Conservation (phyloP, 2,329 filamentous ascomycete species). For the Phaeosphaeriaceae sp. region DNA sequence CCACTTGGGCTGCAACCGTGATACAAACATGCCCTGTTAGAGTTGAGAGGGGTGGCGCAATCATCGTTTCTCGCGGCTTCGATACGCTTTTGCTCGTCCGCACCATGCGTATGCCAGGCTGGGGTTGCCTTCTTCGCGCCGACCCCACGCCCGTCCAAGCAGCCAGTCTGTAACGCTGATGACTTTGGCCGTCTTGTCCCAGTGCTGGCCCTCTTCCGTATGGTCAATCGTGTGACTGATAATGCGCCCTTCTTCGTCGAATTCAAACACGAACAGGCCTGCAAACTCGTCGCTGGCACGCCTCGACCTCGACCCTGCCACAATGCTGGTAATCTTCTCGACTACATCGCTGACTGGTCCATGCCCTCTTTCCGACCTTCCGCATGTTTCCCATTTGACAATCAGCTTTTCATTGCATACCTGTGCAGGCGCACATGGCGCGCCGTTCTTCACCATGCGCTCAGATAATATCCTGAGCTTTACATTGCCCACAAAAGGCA, state of each 20-base stretch:
- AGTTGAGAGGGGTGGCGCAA: neutral
- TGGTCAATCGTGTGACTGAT: slow-evolving; percentile 92
- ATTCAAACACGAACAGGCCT: slow-evolving; percentile 94
- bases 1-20: slow-evolving; percentile 3
- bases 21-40: too few species aligned
- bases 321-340: slow-evolving; percentile 62
- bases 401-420: slow-evolving; percentile 77
- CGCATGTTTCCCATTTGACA: slow-evolving; percentile 83
- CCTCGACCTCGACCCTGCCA: slow-evolving; percentile 57
- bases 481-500: slow-evolving; percentile 90
- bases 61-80: slow-evolving; percentile 5
- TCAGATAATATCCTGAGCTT: slow-evolving; percentile 86
- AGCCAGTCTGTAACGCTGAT: slow-evolving; percentile 95
- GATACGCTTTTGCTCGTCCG: slow-evolving; percentile 11
- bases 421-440: slow-evolving; percentile 40
- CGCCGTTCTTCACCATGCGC: slow-evolving; percentile 73
- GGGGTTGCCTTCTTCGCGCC: slow-evolving; percentile 50
- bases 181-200: slow-evolving; percentile 83
- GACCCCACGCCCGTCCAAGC: slow-evolving; percentile 74
- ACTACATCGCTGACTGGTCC: slow-evolving; percentile 57
- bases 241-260: slow-evolving; percentile 84
- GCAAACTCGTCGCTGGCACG: slow-evolving; percentile 72
- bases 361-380: slow-evolving; percentile 57
- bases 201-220: slow-evolving; percentile 80
- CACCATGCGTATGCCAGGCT: slow-evolving; percentile 51